These are phyloP conservation scores for Entoloma clypeatum DNA, from an alignment of 1,284 basidiomycete species.

Conservation along the genomic window DNA sequence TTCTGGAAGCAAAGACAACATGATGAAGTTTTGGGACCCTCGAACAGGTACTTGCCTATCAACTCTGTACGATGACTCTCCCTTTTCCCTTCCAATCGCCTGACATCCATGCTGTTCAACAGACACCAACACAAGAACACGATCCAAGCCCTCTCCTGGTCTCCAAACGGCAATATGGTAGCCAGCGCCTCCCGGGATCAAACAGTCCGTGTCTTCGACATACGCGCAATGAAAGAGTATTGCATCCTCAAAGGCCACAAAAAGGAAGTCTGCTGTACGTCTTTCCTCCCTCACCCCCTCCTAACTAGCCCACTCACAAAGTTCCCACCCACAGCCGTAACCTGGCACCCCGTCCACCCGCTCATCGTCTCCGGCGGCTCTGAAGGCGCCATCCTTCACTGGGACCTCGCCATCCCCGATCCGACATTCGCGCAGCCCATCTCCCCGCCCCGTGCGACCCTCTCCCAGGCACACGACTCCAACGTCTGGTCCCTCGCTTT, in stretches of 20 bases:
- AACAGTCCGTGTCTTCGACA: conserved; percentile 95
- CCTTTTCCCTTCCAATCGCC: background rate
- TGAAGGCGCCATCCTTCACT: conserved; percentile 90
- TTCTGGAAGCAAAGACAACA: conserved; percentile 95
- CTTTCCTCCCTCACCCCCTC: conserved; percentile 3
- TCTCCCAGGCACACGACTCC: conserved; percentile 93
- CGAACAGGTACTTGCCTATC: conserved; percentile 83
- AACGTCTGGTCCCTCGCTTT: conserved; percentile 95
- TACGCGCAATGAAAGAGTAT: conserved; percentile 95
- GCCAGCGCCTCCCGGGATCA: conserved; percentile 95
- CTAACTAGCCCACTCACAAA: conserved; percentile 1
- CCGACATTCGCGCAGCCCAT: conserved; percentile 34
- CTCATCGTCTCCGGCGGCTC: conserved; percentile 92
- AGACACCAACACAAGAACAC: conserved; percentile 98
- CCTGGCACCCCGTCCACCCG: conserved; percentile 95
- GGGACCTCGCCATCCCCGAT: conserved; percentile 73
- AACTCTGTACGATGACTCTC: conserved; percentile 59
- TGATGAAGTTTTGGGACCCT: conserved; percentile 99
- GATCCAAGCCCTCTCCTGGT: conserved; percentile 90
- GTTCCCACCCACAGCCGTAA: conserved; percentile 55
- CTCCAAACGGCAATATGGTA: conserved; percentile 88
- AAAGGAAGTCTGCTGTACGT: conserved; percentile 95
- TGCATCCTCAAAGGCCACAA: conserved; percentile 90
- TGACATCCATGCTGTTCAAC: conserved; percentile 1
- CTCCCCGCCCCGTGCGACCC: conserved; percentile 68